These are phyloP conservation scores for Cyclostephanos invisitatus DNA, from an alignment of 108 stramenopile species.

Conservation along the genomic window DNA sequence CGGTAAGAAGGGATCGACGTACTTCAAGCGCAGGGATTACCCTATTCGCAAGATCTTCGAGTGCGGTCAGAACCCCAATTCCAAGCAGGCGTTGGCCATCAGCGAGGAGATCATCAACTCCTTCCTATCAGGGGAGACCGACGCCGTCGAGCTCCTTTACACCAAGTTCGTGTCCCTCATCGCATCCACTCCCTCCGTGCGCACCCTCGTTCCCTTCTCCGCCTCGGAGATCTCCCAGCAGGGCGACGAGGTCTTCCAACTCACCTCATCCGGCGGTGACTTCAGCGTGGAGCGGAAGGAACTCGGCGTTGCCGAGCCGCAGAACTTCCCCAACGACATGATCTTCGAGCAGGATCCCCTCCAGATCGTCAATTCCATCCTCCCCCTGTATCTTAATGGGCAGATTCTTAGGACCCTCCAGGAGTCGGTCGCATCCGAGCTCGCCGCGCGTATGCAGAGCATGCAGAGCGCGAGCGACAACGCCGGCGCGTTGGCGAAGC, in stretches of 20 bases:
- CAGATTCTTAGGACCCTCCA: slow-evolving; percentile 95
- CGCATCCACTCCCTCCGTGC: slow-evolving; percentile 84
- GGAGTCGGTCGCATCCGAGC: slow-evolving; percentile 94
- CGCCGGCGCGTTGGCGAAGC: slow-evolving; percentile 82
- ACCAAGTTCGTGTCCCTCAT: slow-evolving; percentile 95
- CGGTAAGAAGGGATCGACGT: slow-evolving; percentile 90
- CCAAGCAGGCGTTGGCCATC: slow-evolving; percentile 90
- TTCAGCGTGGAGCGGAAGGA: slow-evolving; percentile 85
- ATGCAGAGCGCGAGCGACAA: slow-evolving; percentile 98
- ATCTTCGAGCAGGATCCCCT: slow-evolving; percentile 98
- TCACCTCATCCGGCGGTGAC: slow-evolving; percentile 84
- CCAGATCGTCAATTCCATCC: slow-evolving; percentile 95
- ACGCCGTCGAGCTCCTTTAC: slow-evolving; percentile 95
- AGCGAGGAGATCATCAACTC: slow-evolving; percentile 89
- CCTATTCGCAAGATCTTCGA: slow-evolving; percentile 82
- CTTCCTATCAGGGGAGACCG: slow-evolving; percentile 92
- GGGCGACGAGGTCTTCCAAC: slow-evolving; percentile 95
- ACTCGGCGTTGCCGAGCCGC: slow-evolving; percentile 74
- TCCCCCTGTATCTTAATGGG: slow-evolving; percentile 94
- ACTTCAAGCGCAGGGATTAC: slow-evolving; percentile 83
- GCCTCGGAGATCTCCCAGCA: slow-evolving; percentile 89
- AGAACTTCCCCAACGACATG: slow-evolving; percentile 95
- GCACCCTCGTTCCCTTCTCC: slow-evolving; percentile 96
- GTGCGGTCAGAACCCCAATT: slow-evolving; percentile 89
- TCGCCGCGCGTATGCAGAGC: slow-evolving; percentile 95